Conservation (phyloP, 805 yeast genomes). For the Monosporozyma aerobia region DNA sequence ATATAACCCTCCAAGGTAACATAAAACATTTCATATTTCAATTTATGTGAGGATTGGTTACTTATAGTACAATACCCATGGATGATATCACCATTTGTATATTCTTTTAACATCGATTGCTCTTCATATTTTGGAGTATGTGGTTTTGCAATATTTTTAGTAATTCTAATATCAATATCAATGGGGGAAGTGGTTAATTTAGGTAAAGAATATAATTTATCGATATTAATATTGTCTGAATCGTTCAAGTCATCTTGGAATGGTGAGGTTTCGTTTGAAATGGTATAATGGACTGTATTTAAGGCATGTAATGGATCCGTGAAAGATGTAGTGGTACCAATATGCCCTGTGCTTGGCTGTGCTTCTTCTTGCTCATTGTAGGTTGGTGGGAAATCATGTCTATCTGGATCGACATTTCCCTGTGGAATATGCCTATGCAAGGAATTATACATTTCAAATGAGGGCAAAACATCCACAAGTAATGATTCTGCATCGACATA, state of each 20-base stretch:
- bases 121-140: constrained; percentile 38
- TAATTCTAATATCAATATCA: constrained; percentile 41
- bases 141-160: constrained; percentile 43
- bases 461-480: constrained; percentile 49
- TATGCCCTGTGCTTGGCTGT: not conserved
- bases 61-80: constrained; percentile 49
- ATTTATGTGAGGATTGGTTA: constrained; percentile 37
- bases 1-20: constrained; percentile 40
- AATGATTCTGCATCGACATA: constrained; percentile 10
- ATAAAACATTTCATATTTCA: constrained; percentile 55
- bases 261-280: constrained; percentile 7
- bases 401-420: constrained; percentile 30
- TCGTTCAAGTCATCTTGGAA: constrained; percentile 29
- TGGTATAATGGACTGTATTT: constrained; percentile 13
- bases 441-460: constrained; percentile 58
- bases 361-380: constrained; percentile 20
- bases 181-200: constrained; percentile 35
- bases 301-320: constrained; percentile 11
- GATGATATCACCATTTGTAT: constrained; percentile 57
- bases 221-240: constrained; percentile 40
- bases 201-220: constrained; percentile 42
- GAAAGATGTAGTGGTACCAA: not conserved
- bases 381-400: constrained; percentile 29
- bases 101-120: constrained; percentile 39
- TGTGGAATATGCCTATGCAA: constrained; percentile 34